These are phyloP conservation scores for Jamesozyma jinghongensis DNA, from an alignment of 805 yeast genomes.

Conservation along the genomic window DNA sequence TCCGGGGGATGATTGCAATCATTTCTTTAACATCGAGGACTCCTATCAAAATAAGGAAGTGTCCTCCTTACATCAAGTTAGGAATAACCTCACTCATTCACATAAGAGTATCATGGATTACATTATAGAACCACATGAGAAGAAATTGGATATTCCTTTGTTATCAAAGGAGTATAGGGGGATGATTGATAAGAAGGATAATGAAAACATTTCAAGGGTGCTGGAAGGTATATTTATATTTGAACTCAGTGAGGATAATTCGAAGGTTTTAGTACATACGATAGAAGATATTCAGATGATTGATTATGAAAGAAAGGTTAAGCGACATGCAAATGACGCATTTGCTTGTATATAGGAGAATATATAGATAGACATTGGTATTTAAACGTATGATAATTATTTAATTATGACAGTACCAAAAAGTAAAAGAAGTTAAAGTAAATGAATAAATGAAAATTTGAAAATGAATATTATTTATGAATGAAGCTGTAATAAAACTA, in stretches of 20 bases:
- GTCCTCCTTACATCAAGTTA: not conserved
- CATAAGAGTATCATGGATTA: slow-evolving; percentile 9
- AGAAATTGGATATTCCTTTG: slow-evolving; percentile 5
- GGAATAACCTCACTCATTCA: not conserved
- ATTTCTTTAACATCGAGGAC: slow-evolving; percentile 6
- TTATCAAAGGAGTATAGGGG: slow-evolving; percentile 1
- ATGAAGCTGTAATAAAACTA: no score
- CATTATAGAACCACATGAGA: slow-evolving; percentile 11
- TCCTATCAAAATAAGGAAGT: not conserved
- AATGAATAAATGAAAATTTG: no score
- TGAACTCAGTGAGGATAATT: slow-evolving; percentile 50
- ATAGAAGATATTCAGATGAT: slow-evolving; percentile 56
- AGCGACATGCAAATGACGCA: slow-evolving; percentile 9
- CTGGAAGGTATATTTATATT: slow-evolving; percentile 50
- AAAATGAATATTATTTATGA: no score
- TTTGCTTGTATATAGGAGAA: slow-evolving; percentile 12
- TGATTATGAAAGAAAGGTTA: slow-evolving; percentile 33
- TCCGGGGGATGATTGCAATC: not conserved
- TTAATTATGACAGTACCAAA: no score
- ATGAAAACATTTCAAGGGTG: slow-evolving; percentile 2
- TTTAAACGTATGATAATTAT: no score
- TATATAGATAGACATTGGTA: no score
- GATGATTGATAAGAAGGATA: slow-evolving; percentile 1
- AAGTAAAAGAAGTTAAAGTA: no score
- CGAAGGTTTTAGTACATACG: slow-evolving; percentile 50